phyloP scores from a whole-genome alignment of 2,329 filamentous ascomycete genomes.

The Uncinocarpus reesii region DNA sequence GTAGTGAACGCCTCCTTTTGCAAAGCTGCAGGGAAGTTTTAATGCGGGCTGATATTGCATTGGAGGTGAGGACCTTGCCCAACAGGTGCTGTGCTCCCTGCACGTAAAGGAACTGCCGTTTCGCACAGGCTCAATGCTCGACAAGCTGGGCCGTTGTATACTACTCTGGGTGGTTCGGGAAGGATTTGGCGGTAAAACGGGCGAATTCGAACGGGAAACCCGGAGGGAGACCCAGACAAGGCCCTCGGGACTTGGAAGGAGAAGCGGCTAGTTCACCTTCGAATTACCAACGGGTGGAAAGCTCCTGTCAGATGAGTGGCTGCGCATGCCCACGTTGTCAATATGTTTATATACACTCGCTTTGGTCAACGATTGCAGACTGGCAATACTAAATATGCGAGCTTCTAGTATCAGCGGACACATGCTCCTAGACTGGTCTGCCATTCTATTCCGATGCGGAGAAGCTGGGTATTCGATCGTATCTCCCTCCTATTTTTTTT shows the following conservation, averaged over 20 bases:
- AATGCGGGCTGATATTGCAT: no score
- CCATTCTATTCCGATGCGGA: no score
- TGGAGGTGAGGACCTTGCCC: no score
- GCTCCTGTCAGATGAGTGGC: not conserved
- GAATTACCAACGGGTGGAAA: not conserved
- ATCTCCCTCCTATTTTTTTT: no score
- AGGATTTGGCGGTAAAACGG: not conserved
- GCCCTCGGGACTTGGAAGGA: not conserved
- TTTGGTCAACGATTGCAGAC: not conserved
- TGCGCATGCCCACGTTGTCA: not conserved
- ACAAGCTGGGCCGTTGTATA: not conserved
- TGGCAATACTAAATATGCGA: not conserved
- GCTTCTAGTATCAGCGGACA: no score
- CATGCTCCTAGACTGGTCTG: no score
- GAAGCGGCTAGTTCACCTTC: not conserved
- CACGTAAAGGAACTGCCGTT: no score
- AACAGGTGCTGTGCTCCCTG: no score
- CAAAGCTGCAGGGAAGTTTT: no score
- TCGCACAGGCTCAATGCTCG: no score
- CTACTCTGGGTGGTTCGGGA: not conserved
- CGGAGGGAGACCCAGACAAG: no score
- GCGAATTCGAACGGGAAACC: not conserved
- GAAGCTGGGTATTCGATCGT: not conserved
- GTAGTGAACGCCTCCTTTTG: no score
- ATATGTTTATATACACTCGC: not conserved